These are phyloP conservation scores for Neoboletus magnificus DNA, from an alignment of 768 basidiomycete genomes.

Conservation along the genomic window DNA sequence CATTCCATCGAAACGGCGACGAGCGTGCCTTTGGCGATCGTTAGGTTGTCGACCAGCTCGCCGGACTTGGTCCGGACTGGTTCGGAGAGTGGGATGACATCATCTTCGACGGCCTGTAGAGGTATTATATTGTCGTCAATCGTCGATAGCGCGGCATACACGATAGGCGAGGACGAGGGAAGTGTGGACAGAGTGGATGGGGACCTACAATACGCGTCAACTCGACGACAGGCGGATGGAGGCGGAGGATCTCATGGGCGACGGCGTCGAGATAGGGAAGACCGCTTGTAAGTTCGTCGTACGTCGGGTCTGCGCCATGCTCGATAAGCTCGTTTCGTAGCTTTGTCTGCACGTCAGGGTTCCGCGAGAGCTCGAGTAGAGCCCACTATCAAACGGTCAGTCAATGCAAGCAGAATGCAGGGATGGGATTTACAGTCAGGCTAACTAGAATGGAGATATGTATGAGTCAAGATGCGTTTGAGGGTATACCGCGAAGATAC, in stretches of 20 bases:
- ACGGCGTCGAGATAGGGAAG: slow-evolving; percentile 56
- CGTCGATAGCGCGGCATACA: background rate
- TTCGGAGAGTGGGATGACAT: slow-evolving; percentile 38
- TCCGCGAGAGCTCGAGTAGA: slow-evolving; percentile 48
- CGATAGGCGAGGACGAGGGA: no score
- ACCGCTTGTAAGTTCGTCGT: slow-evolving; percentile 46
- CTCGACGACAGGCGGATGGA: slow-evolving; percentile 34
- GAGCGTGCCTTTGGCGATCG: slow-evolving; percentile 45
- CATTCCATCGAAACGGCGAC: slow-evolving; percentile 42
- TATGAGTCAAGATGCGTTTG: background rate
- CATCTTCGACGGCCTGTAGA: slow-evolving; percentile 46
- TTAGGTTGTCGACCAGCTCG: slow-evolving; percentile 34
- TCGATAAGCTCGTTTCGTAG: slow-evolving; percentile 48
- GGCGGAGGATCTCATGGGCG: no score
- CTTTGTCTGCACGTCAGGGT: slow-evolving; percentile 44
- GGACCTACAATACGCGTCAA: slow-evolving; percentile 9
- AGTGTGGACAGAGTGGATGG: background rate
- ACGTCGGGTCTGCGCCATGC: slow-evolving; percentile 48
- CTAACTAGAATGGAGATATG: slow-evolving; percentile 7
- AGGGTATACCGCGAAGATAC: background rate
- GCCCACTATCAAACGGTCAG: slow-evolving; percentile 42
- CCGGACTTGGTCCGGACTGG: slow-evolving; percentile 38
- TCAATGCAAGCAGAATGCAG: background rate
- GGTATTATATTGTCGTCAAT: background rate
- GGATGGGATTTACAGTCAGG: slow-evolving; percentile 5